Percentiles rank a stretch among this genome's conserved stretches.
phyloP scores from a whole-genome alignment of 306 rosid species.

The Cotoneaster glaucophyllus region DNA sequence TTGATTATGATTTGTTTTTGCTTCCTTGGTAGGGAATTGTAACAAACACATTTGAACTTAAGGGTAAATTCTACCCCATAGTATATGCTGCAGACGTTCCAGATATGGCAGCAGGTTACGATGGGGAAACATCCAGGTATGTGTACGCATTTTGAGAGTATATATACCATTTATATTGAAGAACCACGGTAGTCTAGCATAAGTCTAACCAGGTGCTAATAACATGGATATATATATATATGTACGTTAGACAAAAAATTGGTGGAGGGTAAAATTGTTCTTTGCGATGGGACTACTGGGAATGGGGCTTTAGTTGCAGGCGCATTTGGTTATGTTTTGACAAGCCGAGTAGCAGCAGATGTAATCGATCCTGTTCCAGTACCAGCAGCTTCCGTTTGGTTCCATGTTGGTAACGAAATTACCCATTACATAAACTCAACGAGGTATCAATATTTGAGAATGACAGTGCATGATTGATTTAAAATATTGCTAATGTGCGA shows the following conservation, averaged over 20 bases:
- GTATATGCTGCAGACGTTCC: slow-evolving; percentile 41
- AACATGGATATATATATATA: neutral
- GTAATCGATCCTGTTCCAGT: neutral
- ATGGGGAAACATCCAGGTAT: slow-evolving; percentile 28
- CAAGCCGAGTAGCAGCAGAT: neutral
- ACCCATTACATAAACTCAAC: slow-evolving; percentile 14
- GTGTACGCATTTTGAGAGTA: neutral
- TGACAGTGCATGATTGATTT: too few relatives aligned
- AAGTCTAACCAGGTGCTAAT: too few relatives aligned
- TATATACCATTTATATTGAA: neutral
- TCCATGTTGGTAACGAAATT: neutral
- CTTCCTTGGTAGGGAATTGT: slow-evolving; percentile 33
- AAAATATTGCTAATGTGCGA: too few relatives aligned
- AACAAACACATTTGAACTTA: slow-evolving; percentile 35
- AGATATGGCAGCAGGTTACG: slow-evolving; percentile 3
- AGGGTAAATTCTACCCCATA: slow-evolving; percentile 23
- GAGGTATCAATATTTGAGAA: slow-evolving; percentile 1
- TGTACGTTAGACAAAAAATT: slow-evolving; percentile 15
- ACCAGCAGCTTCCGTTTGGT: slow-evolving; percentile 20
- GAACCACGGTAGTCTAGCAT: too few relatives aligned
- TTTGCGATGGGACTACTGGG: slow-evolving; percentile 12
- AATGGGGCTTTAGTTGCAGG: neutral
- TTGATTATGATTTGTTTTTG: neutral
- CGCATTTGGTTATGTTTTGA: slow-evolving; percentile 30
- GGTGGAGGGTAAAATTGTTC: slow-evolving; percentile 45